phyloP scores from a whole-genome alignment of 2,329 filamentous ascomycete species.

The Aureobasidium sp. region DNA sequence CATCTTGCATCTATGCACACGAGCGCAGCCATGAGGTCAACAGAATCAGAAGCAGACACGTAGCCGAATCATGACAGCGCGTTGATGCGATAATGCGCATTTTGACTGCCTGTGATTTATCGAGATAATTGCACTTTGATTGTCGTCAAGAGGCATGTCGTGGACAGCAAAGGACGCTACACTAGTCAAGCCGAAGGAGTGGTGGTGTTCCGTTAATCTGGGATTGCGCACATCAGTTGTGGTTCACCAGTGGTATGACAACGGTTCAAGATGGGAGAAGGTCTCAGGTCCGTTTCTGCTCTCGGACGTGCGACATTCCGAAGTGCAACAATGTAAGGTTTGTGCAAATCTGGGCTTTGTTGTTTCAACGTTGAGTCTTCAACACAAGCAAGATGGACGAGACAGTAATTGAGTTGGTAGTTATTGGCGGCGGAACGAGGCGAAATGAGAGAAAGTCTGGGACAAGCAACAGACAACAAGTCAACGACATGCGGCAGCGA shows the following conservation, averaged over 20 bases:
- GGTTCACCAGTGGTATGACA: constrained; percentile 2
- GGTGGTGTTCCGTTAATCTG: constrained; percentile 1
- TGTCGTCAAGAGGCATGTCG: background rate
- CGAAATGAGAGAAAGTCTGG: background rate
- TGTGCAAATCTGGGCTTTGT: constrained; percentile 1
- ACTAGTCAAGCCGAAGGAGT: background rate
- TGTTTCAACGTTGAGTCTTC: constrained; percentile 2
- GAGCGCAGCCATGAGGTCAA: constrained; percentile 6
- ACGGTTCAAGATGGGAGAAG: constrained; percentile 1
- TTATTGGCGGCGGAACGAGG: background rate
- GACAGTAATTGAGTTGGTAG: background rate
- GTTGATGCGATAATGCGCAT: background rate
- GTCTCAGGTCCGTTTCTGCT: constrained; percentile 1
- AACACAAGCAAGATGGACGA: background rate
- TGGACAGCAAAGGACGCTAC: background rate
- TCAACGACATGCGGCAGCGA: constrained; percentile 5
- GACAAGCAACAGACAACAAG: constrained; percentile 3
- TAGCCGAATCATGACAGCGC: background rate
- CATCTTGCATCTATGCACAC: constrained; percentile 1
- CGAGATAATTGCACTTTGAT: background rate
- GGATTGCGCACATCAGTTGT: background rate
- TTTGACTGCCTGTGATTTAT: background rate
- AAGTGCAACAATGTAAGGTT: background rate
- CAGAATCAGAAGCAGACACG: background rate
- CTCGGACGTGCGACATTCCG: background rate